Base-by-base conservation (phyloP, 2,329 filamentous ascomycete genomes). In the Xylaria arbuscula region DNA sequence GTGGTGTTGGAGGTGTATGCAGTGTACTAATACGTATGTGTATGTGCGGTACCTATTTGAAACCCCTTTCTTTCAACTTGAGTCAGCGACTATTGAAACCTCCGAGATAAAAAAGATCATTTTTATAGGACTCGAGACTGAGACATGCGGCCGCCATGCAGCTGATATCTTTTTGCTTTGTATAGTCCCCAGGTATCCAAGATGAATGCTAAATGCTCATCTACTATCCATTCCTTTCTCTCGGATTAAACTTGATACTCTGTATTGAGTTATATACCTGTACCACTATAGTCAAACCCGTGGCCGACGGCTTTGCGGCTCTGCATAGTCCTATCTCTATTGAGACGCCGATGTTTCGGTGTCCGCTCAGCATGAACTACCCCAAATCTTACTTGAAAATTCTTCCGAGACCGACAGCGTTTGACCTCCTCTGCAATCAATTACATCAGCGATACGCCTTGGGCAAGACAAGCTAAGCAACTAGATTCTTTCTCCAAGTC, bases 341-440 rank as follows among this genome's bases (percentile, higher is more conserved):
- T 56, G 54, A 56, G 60, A 48, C 55, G 15, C 19, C 51, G 51
- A 54, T 47, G 38, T 34, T 56, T 55, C 63, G 58, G 66, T 62
- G 47, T 62, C 63, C 67, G 54, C 51, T 45, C 56, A 56, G 55
- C 63, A 55, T 62, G 48, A 60, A 45, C 63, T 19, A 17, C 59
- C 34, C 55, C 55, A 55, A 48, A 62, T 51, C 62, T 42, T 62
- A 48, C 66, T 55, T 56, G 53, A 63, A 57, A 62, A 53, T 51
- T 32, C 66, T 72, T 72, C 68, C 72, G 73, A 75, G 73, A 75
- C 73, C 57, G 64, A 65, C 60, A 64, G 70, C 58, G 73, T 74
- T 75, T 75, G 72, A 70, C 40, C 13, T 17, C 8, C 40, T 1
- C 24, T 15, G 7, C 7, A 22, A 57, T 57, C 15, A 57, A 32